Percentiles rank a stretch among this genome's conserved stretches.
phyloP scores from a whole-genome alignment of 805 yeast species.

The Hanseniaspora hatyaiensis region DNA sequence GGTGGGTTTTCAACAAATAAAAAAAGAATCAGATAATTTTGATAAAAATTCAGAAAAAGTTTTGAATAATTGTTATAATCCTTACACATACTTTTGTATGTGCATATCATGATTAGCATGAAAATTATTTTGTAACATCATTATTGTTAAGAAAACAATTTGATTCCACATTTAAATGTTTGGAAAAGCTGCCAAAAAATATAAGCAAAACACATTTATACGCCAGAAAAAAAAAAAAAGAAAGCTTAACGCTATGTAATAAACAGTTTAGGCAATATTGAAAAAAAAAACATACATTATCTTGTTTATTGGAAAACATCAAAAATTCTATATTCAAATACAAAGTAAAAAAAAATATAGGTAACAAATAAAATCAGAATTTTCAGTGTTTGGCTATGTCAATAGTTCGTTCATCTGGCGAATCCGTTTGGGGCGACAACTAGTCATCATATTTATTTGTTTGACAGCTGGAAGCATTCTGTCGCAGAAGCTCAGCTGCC shows the following conservation, averaged over 20 bases:
- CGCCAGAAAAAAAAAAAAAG: not conserved
- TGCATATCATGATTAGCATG: conserved; percentile 31
- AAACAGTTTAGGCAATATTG: too few species aligned
- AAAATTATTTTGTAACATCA: conserved; percentile 20
- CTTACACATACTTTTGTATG: conserved; percentile 17
- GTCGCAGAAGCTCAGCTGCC: too few species aligned
- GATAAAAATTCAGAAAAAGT: conserved; percentile 7
- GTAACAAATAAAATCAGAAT: conserved; percentile 25
- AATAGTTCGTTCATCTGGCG: conserved; percentile 24
- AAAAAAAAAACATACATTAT: not conserved
- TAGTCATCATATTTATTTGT: conserved; percentile 25
- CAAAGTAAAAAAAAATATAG: not conserved
- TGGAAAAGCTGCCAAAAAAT: too few species aligned
- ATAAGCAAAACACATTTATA: not conserved
- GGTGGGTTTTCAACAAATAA: too few species aligned
- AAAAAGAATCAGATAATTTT: too few species aligned
- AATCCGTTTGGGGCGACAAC: conserved; percentile 36
- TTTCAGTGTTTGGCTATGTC: conserved; percentile 33
- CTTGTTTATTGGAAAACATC: conserved; percentile 6
- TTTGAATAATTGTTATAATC: conserved; percentile 16
- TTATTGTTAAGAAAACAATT: conserved; percentile 5
- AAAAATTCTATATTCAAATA: conserved; percentile 2
- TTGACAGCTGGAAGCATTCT: too few species aligned
- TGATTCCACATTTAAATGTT: too few species aligned
- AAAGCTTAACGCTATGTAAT: too few species aligned